These are phyloP conservation scores for Rosa multiflora DNA, from an alignment of 306 rosid genomes.

Conservation along the genomic window DNA sequence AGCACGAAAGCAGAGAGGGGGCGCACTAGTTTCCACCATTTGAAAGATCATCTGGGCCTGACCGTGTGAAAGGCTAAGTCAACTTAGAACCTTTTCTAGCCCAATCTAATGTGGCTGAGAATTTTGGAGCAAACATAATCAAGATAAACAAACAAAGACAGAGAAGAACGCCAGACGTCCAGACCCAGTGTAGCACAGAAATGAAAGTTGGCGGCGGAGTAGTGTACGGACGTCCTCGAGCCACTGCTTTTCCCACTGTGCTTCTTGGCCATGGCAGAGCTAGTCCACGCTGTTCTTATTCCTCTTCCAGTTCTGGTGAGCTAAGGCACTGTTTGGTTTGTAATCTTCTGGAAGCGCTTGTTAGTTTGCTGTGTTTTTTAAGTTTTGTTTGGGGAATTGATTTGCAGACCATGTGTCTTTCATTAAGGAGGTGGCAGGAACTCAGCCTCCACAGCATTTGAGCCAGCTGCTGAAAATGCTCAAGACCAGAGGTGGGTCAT, in stretches of 20 bases:
- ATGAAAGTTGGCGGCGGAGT: constrained; percentile 77
- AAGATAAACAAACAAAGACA: not conserved
- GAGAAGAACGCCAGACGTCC: constrained; percentile 7
- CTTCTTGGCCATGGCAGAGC: constrained; percentile 48
- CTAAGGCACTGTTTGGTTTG: not conserved
- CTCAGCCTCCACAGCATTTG: constrained; percentile 80
- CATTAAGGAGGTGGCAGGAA: constrained; percentile 75
- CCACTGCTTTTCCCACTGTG: constrained; percentile 55
- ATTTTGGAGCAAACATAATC: not conserved
- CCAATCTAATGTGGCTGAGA: constrained; percentile 25
- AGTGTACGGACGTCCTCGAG: constrained; percentile 59
- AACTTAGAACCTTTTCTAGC: too few species aligned
- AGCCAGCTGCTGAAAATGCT: constrained; percentile 57
- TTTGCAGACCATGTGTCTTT: constrained; percentile 75
- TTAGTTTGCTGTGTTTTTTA: not conserved
- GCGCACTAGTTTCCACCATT: not conserved
- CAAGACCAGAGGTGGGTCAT: constrained; percentile 66
- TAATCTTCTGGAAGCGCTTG: not conserved
- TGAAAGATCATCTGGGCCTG: not conserved
- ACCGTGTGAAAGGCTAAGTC: not conserved
- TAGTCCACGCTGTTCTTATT: constrained; percentile 47
- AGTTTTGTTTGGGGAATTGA: not conserved
- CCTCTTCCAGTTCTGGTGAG: constrained; percentile 41
- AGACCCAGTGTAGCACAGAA: constrained; percentile 14
- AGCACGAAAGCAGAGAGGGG: too few species aligned